A percentile compares a stretch with the other conserved stretches of the same genome.
phyloP scores from a whole-genome alignment of 164 flowering plant species.

The Piper betle region DNA sequence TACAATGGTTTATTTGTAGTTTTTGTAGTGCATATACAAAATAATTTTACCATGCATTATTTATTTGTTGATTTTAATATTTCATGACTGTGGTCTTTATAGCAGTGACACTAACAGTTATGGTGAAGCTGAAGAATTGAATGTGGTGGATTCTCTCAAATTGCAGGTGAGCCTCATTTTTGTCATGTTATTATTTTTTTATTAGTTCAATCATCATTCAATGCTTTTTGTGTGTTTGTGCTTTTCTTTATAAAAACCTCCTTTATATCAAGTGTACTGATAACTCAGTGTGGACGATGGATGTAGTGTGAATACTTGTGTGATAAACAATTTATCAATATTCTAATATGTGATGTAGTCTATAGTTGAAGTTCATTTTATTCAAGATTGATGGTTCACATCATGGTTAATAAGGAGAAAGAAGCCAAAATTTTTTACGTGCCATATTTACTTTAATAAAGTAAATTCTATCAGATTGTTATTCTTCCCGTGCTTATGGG shows the following conservation, averaged over 20 bases:
- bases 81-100: neutral
- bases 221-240: neutral
- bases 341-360: too few species aligned
- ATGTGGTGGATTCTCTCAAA: slow-evolving; percentile 18
- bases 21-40: neutral
- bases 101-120: slow-evolving; percentile 34
- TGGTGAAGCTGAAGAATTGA: slow-evolving; percentile 36
- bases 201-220: neutral
- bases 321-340: too few species aligned
- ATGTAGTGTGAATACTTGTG: too few species aligned
- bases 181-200: neutral
- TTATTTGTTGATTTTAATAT: neutral
- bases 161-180: slow-evolving; percentile 27
- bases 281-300: too few species aligned
- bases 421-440: too few species aligned
- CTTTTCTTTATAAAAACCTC: slow-evolving; percentile 2
- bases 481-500: too few species aligned
- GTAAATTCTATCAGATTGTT: too few species aligned
- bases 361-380: too few species aligned
- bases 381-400: too few species aligned
- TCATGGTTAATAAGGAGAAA: too few species aligned
- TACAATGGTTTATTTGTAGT: neutral
- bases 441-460: too few species aligned
- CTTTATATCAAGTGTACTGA: too few species aligned
- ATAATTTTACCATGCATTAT: neutral